phyloP scores from a whole-genome alignment of 2,329 filamentous ascomycete species.

The Cladosporium phlei region DNA sequence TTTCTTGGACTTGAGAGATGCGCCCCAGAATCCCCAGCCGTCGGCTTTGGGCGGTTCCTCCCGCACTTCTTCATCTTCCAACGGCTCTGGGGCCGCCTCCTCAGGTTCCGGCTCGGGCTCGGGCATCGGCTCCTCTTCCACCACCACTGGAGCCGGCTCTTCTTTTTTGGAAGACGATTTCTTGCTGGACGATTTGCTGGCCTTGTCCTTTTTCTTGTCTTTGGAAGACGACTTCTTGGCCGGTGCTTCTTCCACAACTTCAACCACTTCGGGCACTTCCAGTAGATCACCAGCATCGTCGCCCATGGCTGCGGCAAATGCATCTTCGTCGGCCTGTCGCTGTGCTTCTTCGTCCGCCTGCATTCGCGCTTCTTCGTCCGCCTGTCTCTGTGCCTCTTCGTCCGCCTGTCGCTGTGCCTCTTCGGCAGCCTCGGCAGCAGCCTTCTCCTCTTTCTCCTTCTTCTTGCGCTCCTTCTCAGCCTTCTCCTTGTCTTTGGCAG shows the following conservation, averaged over 20 bases:
- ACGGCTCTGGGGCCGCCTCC: slow-evolving; percentile 12
- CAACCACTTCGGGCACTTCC: slow-evolving; percentile 29
- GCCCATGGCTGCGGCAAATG: slow-evolving; percentile 32
- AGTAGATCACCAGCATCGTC: slow-evolving; percentile 33
- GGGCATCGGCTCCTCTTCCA: slow-evolving; percentile 6
- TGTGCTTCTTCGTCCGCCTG: slow-evolving; percentile 28
- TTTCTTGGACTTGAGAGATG: slow-evolving; percentile 40
- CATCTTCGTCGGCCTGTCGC: slow-evolving; percentile 32
- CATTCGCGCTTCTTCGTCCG: slow-evolving; percentile 26
- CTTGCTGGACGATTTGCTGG: slow-evolving; percentile 18
- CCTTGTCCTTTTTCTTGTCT: slow-evolving; percentile 25
- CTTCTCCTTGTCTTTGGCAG: slow-evolving; percentile 32
- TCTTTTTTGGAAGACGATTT: slow-evolving; percentile 24
- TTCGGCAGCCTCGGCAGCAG: slow-evolving; percentile 10
- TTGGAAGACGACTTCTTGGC: slow-evolving; percentile 25
- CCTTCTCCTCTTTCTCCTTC: slow-evolving; percentile 41
- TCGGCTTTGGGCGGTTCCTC: slow-evolving; percentile 26
- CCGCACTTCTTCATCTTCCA: slow-evolving; percentile 14
- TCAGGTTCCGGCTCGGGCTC: slow-evolving; percentile 16
- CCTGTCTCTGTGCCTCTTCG: slow-evolving; percentile 29
- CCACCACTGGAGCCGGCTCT: slow-evolving; percentile 22
- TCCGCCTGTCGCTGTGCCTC: slow-evolving; percentile 31
- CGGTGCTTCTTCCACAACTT: slow-evolving; percentile 24
- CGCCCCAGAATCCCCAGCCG: slow-evolving; percentile 43
- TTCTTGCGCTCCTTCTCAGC: slow-evolving; percentile 44